A percentile compares a stretch with the other conserved stretches of the same genome.
These are phyloP conservation scores for Stipa capillata DNA, from an alignment of 176 grass and related monocot genomes.

Conservation along the genomic window DNA sequence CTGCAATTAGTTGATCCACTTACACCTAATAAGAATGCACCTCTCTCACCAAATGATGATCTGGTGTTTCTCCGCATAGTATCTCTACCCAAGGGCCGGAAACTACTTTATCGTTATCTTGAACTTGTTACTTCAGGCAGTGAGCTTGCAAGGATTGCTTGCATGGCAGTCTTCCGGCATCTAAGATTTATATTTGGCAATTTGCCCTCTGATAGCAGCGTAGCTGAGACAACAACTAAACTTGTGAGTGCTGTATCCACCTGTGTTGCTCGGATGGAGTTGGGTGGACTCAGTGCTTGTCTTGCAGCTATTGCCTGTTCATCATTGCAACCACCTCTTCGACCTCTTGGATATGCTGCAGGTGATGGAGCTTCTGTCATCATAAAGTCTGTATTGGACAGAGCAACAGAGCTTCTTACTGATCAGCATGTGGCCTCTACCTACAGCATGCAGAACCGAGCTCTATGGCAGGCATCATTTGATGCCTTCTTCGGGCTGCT, in stretches of 20 bases:
- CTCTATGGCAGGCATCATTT: slow-evolving; percentile 77
- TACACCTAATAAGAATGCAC: slow-evolving; percentile 27
- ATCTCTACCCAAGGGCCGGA: slow-evolving; percentile 77
- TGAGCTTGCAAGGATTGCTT: slow-evolving; percentile 48
- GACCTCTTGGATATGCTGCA: slow-evolving; percentile 47
- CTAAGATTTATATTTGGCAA: slow-evolving; percentile 61
- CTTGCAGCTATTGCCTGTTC: slow-evolving; percentile 81
- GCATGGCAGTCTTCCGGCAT: slow-evolving; percentile 78
- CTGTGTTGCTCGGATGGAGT: slow-evolving; percentile 56
- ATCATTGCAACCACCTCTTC: slow-evolving; percentile 63
- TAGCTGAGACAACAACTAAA: slow-evolving; percentile 40
- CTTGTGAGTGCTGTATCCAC: slow-evolving; percentile 41
- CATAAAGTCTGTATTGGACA: slow-evolving; percentile 68
- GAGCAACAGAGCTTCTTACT: slow-evolving; percentile 57
- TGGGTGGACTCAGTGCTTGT: slow-evolving; percentile 65
- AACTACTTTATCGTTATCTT: slow-evolving; percentile 61
- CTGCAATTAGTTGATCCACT: slow-evolving; percentile 81
- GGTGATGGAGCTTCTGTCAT: slow-evolving; percentile 66
- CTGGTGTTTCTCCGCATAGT: slow-evolving; percentile 64
- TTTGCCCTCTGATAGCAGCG: slow-evolving; percentile 32
- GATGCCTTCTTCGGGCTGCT: slow-evolving; percentile 68
- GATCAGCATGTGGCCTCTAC: slow-evolving; percentile 26
- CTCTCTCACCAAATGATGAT: slow-evolving; percentile 48
- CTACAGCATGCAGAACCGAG: slow-evolving; percentile 31
- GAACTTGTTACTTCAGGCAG: slow-evolving; percentile 43